Conservation (phyloP, 768 basidiomycete species). For the Tylopilus cervinicoccineus region DNA sequence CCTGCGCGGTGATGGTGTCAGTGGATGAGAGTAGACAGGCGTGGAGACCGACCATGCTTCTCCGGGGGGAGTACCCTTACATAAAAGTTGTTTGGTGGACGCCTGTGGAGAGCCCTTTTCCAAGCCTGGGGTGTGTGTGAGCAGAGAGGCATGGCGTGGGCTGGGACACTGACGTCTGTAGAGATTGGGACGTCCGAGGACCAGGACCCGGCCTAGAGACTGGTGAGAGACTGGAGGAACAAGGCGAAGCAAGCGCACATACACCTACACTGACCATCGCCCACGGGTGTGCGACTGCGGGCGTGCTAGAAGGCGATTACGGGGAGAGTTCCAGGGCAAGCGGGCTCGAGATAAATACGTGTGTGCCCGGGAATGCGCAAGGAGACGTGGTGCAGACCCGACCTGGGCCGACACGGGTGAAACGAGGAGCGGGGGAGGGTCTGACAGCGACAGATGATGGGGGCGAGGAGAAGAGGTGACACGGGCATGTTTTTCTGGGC, state of each 20-base stretch:
- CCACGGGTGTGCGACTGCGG: no score
- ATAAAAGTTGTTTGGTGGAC: conserved; percentile 55
- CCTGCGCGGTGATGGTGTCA: conserved; percentile 33
- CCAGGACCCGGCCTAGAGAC: conserved; percentile 8
- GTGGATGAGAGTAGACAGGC: neutral
- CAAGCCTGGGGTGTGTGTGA: conserved; percentile 40
- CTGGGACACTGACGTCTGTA: conserved; percentile 25
- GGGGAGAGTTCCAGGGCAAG: neutral
- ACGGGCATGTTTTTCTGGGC: conserved; percentile 16
- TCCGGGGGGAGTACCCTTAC: conserved; percentile 55
- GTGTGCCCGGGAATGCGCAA: no score
- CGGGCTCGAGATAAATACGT: neutral
- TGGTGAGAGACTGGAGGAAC: neutral
- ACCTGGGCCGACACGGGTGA: neutral
- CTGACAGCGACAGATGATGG: neutral
- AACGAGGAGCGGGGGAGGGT: neutral
- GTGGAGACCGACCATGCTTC: conserved; percentile 46
- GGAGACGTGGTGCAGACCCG: conserved; percentile 2
- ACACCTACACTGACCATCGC: no score
- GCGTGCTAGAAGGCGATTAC: conserved; percentile 1
- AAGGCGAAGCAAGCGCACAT: neutral
- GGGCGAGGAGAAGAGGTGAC: neutral
- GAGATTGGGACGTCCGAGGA: conserved; percentile 5
- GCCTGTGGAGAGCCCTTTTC: conserved; percentile 57
- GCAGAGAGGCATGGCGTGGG: neutral